phyloP scores from a whole-genome alignment of 2,329 filamentous ascomycete genomes.

The Teratosphaeria viscida region DNA sequence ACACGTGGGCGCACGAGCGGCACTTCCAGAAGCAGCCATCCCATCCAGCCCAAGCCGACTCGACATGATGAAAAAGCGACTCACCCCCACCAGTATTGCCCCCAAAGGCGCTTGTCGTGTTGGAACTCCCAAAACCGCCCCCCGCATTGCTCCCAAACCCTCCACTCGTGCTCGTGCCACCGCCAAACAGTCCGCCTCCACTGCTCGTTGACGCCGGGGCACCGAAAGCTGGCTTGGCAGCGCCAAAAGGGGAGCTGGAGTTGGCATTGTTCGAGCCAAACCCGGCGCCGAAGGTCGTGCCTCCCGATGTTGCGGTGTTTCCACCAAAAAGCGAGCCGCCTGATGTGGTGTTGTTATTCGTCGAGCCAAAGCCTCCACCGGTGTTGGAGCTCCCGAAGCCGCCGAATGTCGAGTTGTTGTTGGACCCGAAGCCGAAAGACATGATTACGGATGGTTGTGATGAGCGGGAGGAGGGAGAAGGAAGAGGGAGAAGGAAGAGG shows the following conservation, averaged over 20 bases:
- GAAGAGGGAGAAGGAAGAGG: not conserved
- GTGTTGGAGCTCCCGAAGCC: slow-evolving; percentile 15
- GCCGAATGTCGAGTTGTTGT: slow-evolving; percentile 9
- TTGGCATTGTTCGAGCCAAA: slow-evolving; percentile 11
- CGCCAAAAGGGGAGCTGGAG: slow-evolving; percentile 4
- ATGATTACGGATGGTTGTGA: slow-evolving; percentile 1
- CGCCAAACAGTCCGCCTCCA: slow-evolving; percentile 20
- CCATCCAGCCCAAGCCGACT: not conserved
- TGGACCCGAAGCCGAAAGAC: slow-evolving; percentile 14
- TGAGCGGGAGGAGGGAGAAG: not conserved
- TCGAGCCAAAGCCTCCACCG: slow-evolving; percentile 10
- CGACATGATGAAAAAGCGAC: not conserved
- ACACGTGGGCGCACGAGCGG: not conserved
- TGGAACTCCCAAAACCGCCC: slow-evolving; percentile 14
- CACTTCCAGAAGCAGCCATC: not conserved
- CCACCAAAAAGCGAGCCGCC: slow-evolving; percentile 17
- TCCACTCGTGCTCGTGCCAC: slow-evolving; percentile 24
- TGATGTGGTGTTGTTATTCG: slow-evolving; percentile 12
- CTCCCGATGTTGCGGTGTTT: slow-evolving; percentile 18
- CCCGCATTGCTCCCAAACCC: slow-evolving; percentile 16
- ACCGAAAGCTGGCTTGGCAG: slow-evolving; percentile 17
- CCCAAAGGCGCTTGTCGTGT: slow-evolving; percentile 21
- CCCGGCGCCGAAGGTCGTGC: slow-evolving; percentile 10
- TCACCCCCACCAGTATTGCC: slow-evolving; percentile 17
- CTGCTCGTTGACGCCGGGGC: slow-evolving; percentile 17